phyloP scores from a whole-genome alignment of 108 stramenopile genomes.

The Fragilariopsis cylindrus region DNA sequence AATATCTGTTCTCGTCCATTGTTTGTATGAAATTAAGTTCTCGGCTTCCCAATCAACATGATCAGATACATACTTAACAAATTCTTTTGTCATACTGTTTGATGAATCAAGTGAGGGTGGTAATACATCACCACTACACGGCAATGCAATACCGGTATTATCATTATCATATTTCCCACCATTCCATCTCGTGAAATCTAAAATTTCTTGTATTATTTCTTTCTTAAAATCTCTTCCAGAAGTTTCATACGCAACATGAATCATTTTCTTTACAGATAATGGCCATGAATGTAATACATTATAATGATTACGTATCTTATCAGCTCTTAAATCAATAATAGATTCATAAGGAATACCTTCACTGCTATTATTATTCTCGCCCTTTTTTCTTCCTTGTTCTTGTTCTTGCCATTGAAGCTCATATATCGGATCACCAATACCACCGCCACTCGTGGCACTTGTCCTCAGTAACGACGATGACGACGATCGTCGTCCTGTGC shows the following conservation, averaged over 20 bases:
- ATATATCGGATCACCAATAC: slow-evolving; percentile 31
- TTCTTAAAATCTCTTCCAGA: slow-evolving; percentile 40
- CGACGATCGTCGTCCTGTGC: slow-evolving; percentile 5
- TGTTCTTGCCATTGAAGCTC: slow-evolving; percentile 16
- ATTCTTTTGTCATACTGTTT: slow-evolving; percentile 32
- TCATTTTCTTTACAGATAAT: slow-evolving; percentile 11
- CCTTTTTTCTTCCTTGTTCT: background rate
- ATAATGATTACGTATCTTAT: slow-evolving; percentile 53
- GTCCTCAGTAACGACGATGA: too few species aligned
- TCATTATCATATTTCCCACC: background rate
- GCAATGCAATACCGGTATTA: slow-evolving; percentile 5
- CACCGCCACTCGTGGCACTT: background rate
- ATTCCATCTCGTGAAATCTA: slow-evolving; percentile 40
- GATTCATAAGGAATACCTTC: slow-evolving; percentile 24
- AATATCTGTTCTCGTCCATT: slow-evolving; percentile 25
- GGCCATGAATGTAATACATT: slow-evolving; percentile 7
- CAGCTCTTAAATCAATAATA: slow-evolving; percentile 49
- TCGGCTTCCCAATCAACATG: slow-evolving; percentile 65
- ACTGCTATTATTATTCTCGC: background rate
- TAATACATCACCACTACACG: slow-evolving; percentile 35
- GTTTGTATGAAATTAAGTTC: slow-evolving; percentile 39
- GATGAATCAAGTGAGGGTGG: slow-evolving; percentile 18
- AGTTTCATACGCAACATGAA: slow-evolving; percentile 48
- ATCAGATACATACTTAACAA: slow-evolving; percentile 54
- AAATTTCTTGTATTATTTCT: slow-evolving; percentile 41